phyloP scores from a whole-genome alignment of 2,329 filamentous ascomycete genomes.

The Alternaria alternata region DNA sequence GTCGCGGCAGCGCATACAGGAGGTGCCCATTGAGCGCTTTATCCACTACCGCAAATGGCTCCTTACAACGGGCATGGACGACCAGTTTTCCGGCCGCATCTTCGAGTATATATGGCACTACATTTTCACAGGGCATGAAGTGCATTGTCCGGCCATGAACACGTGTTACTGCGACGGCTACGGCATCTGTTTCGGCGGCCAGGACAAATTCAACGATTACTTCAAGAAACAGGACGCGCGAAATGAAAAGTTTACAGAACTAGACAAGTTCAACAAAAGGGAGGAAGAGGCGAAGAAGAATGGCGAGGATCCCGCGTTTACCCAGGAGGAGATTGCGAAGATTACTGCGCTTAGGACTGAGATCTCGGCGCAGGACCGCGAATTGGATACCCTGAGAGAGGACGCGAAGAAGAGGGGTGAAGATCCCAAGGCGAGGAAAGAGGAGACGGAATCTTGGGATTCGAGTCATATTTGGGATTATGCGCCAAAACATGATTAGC shows the following conservation, averaged over 20 bases:
- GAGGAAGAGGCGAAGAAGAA: constrained; percentile 45
- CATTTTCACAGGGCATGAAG: constrained; percentile 51
- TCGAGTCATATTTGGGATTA: constrained; percentile 49
- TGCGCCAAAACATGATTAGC: constrained; percentile 34
- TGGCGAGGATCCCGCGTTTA: constrained; percentile 30
- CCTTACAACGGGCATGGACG: constrained; percentile 47
- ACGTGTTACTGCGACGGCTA: constrained; percentile 70
- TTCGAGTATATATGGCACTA: constrained; percentile 54
- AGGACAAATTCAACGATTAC: constrained; percentile 59
- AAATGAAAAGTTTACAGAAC: constrained; percentile 51
- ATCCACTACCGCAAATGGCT: constrained; percentile 64
- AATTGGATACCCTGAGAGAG: constrained; percentile 38
- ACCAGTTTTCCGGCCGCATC: constrained; percentile 50
- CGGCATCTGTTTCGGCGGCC: constrained; percentile 67
- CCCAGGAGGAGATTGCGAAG: constrained; percentile 28
- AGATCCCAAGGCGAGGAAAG: constrained; percentile 38
- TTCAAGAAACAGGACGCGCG: constrained; percentile 56
- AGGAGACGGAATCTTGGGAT: constrained; percentile 48
- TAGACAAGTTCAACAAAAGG: constrained; percentile 52
- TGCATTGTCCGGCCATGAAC: constrained; percentile 51
- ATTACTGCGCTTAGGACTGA: constrained; percentile 32
- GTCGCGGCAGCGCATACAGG: constrained; percentile 57
- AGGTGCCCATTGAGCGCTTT: constrained; percentile 61
- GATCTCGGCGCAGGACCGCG: constrained; percentile 35
- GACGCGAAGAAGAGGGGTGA: constrained; percentile 47